Percentiles rank a stretch among this genome's conserved stretches.
phyloP scores from a whole-genome alignment of 164 flowering plant genomes.

The Protea cynaroides region DNA sequence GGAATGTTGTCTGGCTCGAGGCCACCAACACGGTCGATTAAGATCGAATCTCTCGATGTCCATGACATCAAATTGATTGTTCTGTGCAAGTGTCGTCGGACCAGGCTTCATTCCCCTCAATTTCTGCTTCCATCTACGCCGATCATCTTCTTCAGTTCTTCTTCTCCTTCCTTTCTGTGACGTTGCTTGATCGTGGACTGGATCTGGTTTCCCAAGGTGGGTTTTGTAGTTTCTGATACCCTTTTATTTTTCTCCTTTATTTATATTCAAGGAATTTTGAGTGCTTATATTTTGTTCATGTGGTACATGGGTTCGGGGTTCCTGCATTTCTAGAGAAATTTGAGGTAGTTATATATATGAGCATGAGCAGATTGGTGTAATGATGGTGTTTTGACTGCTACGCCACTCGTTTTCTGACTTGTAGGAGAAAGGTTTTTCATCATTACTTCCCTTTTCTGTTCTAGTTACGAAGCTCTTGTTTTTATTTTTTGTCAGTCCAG shows the following conservation, averaged over 20 bases:
- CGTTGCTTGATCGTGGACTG: not conserved
- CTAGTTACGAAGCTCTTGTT: constrained; percentile 1
- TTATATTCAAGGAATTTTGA: too few species aligned
- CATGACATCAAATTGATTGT: not conserved
- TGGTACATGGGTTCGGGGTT: too few species aligned
- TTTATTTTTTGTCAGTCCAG: constrained; percentile 26
- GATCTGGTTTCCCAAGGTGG: constrained; percentile 6
- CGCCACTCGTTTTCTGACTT: constrained; percentile 18
- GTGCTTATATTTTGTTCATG: too few species aligned
- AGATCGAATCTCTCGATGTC: not conserved
- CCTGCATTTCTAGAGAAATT: constrained; percentile 5
- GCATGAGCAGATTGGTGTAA: constrained; percentile 48
- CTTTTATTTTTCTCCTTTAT: not conserved
- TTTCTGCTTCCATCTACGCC: constrained; percentile 17
- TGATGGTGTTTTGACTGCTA: constrained; percentile 45
- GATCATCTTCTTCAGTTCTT: not conserved
- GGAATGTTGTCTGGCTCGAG: constrained; percentile 91
- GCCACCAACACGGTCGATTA: constrained; percentile 27
- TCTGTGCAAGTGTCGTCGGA: constrained; percentile 44
- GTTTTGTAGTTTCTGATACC: not conserved
- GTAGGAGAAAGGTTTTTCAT: constrained; percentile 26
- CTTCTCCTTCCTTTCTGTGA: not conserved
- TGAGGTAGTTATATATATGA: constrained; percentile 4
- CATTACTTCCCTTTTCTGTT: constrained; percentile 25
- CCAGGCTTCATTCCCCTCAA: constrained; percentile 88